Conservation (phyloP, 1,284 basidiomycete genomes). For the Fistulina hepatica region DNA sequence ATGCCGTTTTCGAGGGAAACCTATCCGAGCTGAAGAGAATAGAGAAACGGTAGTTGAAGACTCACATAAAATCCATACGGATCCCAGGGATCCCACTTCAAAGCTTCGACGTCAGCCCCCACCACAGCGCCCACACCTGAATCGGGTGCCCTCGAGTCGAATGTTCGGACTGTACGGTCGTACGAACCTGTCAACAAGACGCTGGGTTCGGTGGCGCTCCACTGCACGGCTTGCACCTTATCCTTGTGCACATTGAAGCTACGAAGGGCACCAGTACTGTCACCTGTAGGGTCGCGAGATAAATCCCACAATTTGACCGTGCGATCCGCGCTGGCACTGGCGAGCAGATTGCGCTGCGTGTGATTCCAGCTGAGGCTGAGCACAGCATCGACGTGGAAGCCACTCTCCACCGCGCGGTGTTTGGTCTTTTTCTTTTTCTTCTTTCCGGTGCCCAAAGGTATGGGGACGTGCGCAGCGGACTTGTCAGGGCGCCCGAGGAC, state of each 20-base stretch:
- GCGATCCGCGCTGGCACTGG: slow-evolving; percentile 86
- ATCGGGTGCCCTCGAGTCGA: slow-evolving; percentile 82
- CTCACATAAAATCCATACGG: slow-evolving; percentile 79
- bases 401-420: slow-evolving; percentile 52
- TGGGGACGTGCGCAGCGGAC: slow-evolving; percentile 69
- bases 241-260: slow-evolving; percentile 88
- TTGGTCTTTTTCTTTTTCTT: slow-evolving; percentile 91
- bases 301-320: slow-evolving; percentile 99
- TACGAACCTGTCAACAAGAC: slow-evolving; percentile 89
- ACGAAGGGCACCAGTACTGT: slow-evolving; percentile 57
- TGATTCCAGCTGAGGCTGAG: slow-evolving; percentile 90
- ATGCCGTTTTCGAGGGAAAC: slow-evolving; percentile 90
- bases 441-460: slow-evolving; percentile 77
- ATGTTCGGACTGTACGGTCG: slow-evolving; percentile 87
- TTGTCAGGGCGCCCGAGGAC: slow-evolving; percentile 85
- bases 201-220: slow-evolving; percentile 83
- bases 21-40: slow-evolving; percentile 27
- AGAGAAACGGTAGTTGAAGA: slow-evolving; percentile 11
- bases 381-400: slow-evolving; percentile 90
- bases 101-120: slow-evolving; percentile 85
- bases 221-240: slow-evolving; percentile 96
- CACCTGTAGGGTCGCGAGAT: slow-evolving; percentile 52
- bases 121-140: slow-evolving; percentile 70
- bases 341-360: slow-evolving; percentile 79
- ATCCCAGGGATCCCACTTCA: slow-evolving; percentile 96